These are phyloP conservation scores for Botrytis porri DNA, from an alignment of 2,329 filamentous ascomycete species.

Conservation along the genomic window DNA sequence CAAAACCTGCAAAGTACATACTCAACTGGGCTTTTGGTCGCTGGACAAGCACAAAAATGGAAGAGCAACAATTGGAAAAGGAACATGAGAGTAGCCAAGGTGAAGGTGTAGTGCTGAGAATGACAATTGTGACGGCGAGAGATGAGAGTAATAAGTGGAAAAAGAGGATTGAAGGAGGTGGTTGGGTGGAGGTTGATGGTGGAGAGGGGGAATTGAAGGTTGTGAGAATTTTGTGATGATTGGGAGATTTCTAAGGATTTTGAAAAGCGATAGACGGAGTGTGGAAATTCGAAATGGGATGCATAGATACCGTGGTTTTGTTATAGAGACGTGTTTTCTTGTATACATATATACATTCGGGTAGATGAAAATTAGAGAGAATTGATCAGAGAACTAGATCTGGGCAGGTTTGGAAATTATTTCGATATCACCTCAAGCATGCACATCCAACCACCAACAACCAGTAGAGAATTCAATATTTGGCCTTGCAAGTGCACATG, in stretches of 20 bases:
- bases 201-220: background rate
- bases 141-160: conserved; percentile 76
- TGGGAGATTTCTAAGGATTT: background rate
- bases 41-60: conserved; percentile 78
- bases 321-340: too few species aligned
- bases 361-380: too few species aligned
- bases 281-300: background rate
- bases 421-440: too few species aligned
- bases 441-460: too few species aligned
- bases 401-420: too few species aligned
- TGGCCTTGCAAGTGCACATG: too few species aligned
- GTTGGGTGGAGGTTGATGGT: conserved; percentile 8
- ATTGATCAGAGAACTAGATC: too few species aligned
- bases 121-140: conserved; percentile 73
- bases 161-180: conserved; percentile 58
- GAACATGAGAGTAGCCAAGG: conserved; percentile 58
- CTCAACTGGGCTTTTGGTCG: conserved; percentile 97
- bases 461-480: too few species aligned
- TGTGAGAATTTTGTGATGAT: conserved; percentile 4
- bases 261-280: background rate
- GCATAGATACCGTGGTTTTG: background rate
- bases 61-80: conserved; percentile 38
- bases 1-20: conserved; percentile 62
- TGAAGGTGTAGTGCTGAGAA: conserved; percentile 51
- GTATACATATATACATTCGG: too few species aligned